Base-by-base conservation (phyloP, 2,329 filamentous ascomycete species). In the Tolypocladium ovalisporum region DNA sequence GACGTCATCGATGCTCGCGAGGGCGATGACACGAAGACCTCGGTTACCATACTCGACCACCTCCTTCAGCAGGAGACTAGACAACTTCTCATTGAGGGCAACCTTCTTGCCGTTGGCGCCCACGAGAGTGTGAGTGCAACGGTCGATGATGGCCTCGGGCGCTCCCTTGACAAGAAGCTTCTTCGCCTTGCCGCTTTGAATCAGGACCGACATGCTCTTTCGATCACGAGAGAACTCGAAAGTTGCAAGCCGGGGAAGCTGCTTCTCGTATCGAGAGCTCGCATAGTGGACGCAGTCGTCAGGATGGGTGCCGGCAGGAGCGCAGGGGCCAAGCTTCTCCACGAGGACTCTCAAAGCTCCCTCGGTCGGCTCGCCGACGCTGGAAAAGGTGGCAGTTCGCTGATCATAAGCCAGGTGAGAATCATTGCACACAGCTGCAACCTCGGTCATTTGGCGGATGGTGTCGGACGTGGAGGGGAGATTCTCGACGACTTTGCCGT, bases 191-290 rank as follows among this genome's bases (percentile, higher is more conserved):
- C 82, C 86, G 56, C 82, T 80, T 62, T 87, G 82, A 61, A 95
- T 90, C 59, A 97, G 77, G 39, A 99, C 95, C 53, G 94, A 99
- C 94, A 99, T 99, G 74, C 93, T 97, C 83, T 99, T 99, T 61
- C 94, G 85, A 73, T 99, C 94, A 65, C 94, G 86, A 1, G 94
- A 97, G 75, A 99, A 99, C 71, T 99, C 94, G 66, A 90, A 99
- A 13, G 91, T 96, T 10, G 92, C 87, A 57, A 96, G 79, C 47
- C 88, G 85, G 55, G 85, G 84, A 54, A 86, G 83, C 63, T 83
- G 81, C 63, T 84, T 80, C 75, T 96, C 92, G 70, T 96, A 97
- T 74, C 86, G 86, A 62, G 85, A 81, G 76, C 91, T 97, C 59
- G 90, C 86, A 66, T 87, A 83, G 75, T 97, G 88, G 44, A 94